Evolutionary conservation across 2,329 filamentous ascomycete species (phyloP).

Genomic region (Phaeosphaeriaceae sp.): DNA sequence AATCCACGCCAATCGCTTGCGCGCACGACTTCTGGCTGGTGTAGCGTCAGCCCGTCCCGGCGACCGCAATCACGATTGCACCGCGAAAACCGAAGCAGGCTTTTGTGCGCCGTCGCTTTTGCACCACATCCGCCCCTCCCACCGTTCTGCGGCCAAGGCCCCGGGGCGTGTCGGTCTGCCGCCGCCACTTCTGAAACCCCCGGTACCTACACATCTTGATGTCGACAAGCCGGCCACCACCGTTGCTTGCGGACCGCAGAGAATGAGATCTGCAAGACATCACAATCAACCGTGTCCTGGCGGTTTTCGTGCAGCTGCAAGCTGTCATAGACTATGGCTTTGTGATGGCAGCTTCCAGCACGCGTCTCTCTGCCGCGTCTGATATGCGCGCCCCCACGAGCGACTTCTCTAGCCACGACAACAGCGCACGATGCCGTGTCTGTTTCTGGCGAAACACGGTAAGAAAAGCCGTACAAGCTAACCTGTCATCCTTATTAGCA

Average conservation of each 20-base stretch:
- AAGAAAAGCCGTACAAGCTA: constrained; percentile 75
- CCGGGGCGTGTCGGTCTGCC: constrained; percentile 8
- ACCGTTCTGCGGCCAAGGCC: constrained; percentile 22
- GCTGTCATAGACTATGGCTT: constrained; percentile 12
- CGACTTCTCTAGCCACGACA: constrained; percentile 70
- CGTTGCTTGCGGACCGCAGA: constrained; percentile 5
- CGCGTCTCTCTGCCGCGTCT: constrained; percentile 24
- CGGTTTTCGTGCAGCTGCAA: not conserved
- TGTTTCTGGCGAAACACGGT: constrained; percentile 75
- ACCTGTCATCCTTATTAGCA: constrained; percentile 54
- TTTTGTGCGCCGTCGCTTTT: constrained; percentile 9
- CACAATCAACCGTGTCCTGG: not conserved
- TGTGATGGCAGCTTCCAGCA: constrained; percentile 8
- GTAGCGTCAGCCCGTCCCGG: not conserved
- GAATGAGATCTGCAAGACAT: not conserved
- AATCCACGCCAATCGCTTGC: constrained; percentile 1
- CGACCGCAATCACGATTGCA: constrained; percentile 2
- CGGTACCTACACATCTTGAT: constrained; percentile 9
- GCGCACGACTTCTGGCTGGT: not conserved
- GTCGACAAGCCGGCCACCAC: not conserved
- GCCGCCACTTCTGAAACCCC: constrained; percentile 11
- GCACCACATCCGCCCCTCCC: constrained; percentile 11
- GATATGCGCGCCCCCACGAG: constrained; percentile 44
- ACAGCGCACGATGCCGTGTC: constrained; percentile 68
- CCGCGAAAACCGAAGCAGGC: constrained; percentile 14